A percentile compares a stretch with the other conserved stretches of the same genome.
phyloP scores from a whole-genome alignment of 768 basidiomycete genomes.

The Inosperma sp. region DNA sequence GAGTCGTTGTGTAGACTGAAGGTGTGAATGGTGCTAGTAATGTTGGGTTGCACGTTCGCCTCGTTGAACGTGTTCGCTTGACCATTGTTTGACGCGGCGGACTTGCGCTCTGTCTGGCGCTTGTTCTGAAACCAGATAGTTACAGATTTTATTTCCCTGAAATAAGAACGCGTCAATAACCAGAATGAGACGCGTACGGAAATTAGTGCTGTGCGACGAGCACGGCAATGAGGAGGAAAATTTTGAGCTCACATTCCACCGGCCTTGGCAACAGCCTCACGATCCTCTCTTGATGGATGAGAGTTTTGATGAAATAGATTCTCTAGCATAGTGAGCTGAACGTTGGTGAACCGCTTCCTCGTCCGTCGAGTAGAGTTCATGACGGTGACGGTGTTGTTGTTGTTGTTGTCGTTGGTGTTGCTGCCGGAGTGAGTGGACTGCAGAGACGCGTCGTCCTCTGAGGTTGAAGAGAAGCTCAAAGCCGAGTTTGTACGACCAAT shows the following conservation, averaged over 20 bases:
- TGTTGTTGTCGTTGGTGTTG: conserved; percentile 27
- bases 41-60: conserved; percentile 30
- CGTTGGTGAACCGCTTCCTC: conserved; percentile 64
- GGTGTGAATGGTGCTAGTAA: conserved; percentile 27
- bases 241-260: conserved; percentile 55
- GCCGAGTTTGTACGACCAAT: conserved; percentile 47
- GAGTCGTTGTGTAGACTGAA: conserved; percentile 21
- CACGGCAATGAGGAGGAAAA: background rate
- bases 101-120: conserved; percentile 63
- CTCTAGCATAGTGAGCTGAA: conserved; percentile 68
- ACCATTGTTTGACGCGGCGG: conserved; percentile 30
- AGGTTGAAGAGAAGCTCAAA: conserved; percentile 49
- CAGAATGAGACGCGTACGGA: conserved; percentile 6
- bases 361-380: conserved; percentile 48
- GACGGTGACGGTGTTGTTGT: conserved; percentile 25
- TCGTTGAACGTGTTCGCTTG: conserved; percentile 18
- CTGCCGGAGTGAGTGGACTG: conserved; percentile 27
- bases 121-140: conserved; percentile 87
- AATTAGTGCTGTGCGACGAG: conserved; percentile 1
- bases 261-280: conserved; percentile 56
- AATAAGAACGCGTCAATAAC: conserved; percentile 15
- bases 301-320: conserved; percentile 67
- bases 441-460: conserved; percentile 39
- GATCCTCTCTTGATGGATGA: conserved; percentile 71
- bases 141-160: conserved; percentile 62